Conservation (phyloP, 768 basidiomycete genomes). For the Russula foetens region DNA sequence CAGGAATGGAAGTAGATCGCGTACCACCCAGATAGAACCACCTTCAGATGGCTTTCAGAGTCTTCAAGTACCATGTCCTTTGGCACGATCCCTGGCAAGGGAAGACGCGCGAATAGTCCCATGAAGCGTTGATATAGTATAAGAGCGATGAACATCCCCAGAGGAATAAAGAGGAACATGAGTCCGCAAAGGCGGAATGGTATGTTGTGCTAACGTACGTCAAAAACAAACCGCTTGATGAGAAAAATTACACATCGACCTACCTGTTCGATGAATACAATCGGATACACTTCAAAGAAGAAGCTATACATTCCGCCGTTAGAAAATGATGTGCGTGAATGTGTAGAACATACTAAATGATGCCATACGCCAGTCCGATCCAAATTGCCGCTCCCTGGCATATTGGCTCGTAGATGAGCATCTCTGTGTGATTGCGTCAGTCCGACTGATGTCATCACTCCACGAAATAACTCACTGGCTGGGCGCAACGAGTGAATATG, state of each 20-base stretch:
- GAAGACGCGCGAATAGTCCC: conserved; percentile 10
- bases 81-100: conserved; percentile 16
- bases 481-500: conserved; percentile 16
- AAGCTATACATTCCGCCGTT: conserved; percentile 9
- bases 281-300: conserved; percentile 22
- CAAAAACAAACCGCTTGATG: background rate
- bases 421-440: conserved; percentile 9
- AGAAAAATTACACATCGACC: background rate
- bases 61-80: background rate
- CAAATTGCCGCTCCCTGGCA: conserved; percentile 20
- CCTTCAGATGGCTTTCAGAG: conserved; percentile 19
- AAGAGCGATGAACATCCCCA: conserved; percentile 20
- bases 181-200: conserved; percentile 21
- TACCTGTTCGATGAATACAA: conserved; percentile 22
- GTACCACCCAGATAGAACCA: conserved; percentile 21
- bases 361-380: conserved; percentile 23
- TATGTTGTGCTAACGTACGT: conserved; percentile 17
- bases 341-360: conserved; percentile 19
- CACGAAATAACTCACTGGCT: conserved; percentile 6
- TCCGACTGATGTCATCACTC: too few species aligned
- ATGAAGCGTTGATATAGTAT: conserved; percentile 7
- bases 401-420: conserved; percentile 21
- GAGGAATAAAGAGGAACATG: conserved; percentile 19
- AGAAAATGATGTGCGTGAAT: background rate
- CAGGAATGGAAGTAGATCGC: background rate